Percentiles rank a stretch among this genome's conserved stretches.
Conservation (phyloP, 306 rosid species). For the Cucurbita maxima region DNA sequence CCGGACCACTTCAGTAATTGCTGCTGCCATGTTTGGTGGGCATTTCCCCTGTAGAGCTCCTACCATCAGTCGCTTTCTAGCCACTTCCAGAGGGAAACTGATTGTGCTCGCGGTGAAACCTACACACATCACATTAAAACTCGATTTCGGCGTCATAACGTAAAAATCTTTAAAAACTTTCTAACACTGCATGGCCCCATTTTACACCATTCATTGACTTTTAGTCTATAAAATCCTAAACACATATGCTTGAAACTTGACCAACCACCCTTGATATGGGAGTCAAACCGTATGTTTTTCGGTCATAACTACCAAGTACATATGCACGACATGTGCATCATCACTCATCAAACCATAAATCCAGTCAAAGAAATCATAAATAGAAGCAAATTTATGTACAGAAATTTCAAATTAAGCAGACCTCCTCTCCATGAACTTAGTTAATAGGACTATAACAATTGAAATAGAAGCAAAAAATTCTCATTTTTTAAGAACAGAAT, state of each 20-base stretch:
- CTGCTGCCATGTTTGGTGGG: constrained; percentile 80
- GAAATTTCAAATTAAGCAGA: neutral
- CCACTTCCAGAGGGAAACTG: constrained; percentile 95
- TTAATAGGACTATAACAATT: neutral
- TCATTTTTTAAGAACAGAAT: neutral
- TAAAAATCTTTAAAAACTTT: too few relatives aligned
- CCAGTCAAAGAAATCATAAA: neutral
- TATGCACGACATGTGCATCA: neutral
- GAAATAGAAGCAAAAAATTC: neutral
- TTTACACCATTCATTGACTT: too few relatives aligned
- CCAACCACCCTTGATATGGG: too few relatives aligned
- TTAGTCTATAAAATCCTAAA: too few relatives aligned
- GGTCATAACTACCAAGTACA: neutral
- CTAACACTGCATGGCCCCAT: too few relatives aligned
- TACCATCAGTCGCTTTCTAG: constrained; percentile 92
- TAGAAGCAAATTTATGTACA: neutral
- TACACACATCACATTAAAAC: constrained; percentile 1
- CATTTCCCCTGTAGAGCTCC: constrained; percentile 88
- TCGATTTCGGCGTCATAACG: too few relatives aligned
- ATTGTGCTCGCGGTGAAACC: constrained; percentile 94
- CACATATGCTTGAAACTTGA: too few relatives aligned
- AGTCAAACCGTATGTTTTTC: too few relatives aligned
- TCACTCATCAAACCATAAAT: neutral
- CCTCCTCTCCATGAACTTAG: neutral
- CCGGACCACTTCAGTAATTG: constrained; percentile 58